Base-by-base conservation (phyloP, 2,329 filamentous ascomycete species). In the Rutstroemia sp. region DNA sequence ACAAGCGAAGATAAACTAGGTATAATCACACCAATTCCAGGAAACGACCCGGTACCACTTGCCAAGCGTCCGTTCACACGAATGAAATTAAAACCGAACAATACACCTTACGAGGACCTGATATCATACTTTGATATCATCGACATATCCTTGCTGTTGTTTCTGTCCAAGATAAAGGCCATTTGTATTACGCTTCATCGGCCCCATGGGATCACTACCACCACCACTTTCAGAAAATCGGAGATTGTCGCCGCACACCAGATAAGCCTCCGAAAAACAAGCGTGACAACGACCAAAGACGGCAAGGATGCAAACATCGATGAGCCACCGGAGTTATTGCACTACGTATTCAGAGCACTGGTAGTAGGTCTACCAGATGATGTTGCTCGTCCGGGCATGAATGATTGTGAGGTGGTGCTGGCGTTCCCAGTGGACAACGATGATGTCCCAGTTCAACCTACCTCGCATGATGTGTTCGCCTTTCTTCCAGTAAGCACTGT, bases 401-500 rank as follows among this genome's bases (percentile, higher is more conserved):
- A 59, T 45, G 27, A 47, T 34, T 57, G 54, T 21, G 55, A 58
- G 36, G 48, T 55, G 8, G 57, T 62, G 2, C 52, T 62, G 42
- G 60, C 58, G 44, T 62, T 62, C 25, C 60, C 56, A 19, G 54
- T 62, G 25, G 54, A 58, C 48, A 51, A 36, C 0, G 19, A 23
- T 56, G 27, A 14, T 27, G 25, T 44, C 14, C 55, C 57, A 46
- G 16, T 34, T 40, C 8, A 23, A n/a, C 9, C 61, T 63, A 36
- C 25, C 57, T 46, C 44, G 57, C 5, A 40, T 40, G 38, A 40
- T 40, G 38, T 40, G 17, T 61, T 56, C 51, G 61, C 63, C 6
- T 65, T 63, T 57, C 57, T 65, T 40, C 63, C 63, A n/a, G 34
- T 65, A 47, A 38, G 58, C 30, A 53, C n/a, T 21, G 42, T 58